Conservation (phyloP, 169 alveolate genomes). For the Babesia bigemina region DNA sequence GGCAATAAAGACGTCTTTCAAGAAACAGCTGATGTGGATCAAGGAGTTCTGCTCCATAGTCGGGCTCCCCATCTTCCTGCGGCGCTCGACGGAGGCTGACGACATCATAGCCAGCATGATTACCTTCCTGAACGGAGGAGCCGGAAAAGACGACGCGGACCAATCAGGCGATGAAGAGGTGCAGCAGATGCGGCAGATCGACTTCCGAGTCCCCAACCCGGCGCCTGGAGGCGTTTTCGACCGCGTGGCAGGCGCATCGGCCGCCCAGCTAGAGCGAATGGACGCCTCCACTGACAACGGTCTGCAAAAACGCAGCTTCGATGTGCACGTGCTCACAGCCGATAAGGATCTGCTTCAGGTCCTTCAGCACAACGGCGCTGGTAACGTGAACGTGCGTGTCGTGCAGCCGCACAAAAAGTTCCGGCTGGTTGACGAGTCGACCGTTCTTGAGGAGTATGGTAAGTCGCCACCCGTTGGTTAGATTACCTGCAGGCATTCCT, state of each 20-base stretch:
- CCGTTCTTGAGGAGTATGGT: constrained; percentile 71
- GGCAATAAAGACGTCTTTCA: constrained; percentile 67
- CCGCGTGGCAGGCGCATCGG: constrained; percentile 5
- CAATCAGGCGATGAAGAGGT: constrained; percentile 15
- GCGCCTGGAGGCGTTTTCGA: constrained; percentile 58
- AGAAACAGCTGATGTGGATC: constrained; percentile 73
- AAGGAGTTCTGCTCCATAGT: constrained; percentile 73
- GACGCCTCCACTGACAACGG: not conserved
- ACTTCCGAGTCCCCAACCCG: constrained; percentile 12
- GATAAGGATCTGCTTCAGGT: constrained; percentile 78
- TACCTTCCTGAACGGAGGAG: constrained; percentile 52
- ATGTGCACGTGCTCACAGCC: constrained; percentile 73
- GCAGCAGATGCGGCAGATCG: constrained; percentile 12
- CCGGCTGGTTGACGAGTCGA: constrained; percentile 70
- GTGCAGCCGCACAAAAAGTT: constrained; percentile 78
- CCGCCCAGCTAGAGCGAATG: constrained; percentile 15
- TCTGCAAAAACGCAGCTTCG: constrained; percentile 33
- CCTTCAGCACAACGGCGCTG: constrained; percentile 59
- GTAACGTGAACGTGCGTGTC: constrained; percentile 62
- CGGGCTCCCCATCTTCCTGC: constrained; percentile 73
- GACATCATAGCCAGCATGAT: constrained; percentile 73
- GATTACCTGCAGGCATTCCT: constrained; percentile 31
- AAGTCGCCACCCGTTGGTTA: constrained; percentile 1
- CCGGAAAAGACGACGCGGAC: not conserved
- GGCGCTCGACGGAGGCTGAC: constrained; percentile 75